Percentiles rank a stretch among this genome's conserved stretches.
Evolutionary conservation across 805 yeast genomes (phyloP).

Genomic region (Candida boidinii): DNA sequence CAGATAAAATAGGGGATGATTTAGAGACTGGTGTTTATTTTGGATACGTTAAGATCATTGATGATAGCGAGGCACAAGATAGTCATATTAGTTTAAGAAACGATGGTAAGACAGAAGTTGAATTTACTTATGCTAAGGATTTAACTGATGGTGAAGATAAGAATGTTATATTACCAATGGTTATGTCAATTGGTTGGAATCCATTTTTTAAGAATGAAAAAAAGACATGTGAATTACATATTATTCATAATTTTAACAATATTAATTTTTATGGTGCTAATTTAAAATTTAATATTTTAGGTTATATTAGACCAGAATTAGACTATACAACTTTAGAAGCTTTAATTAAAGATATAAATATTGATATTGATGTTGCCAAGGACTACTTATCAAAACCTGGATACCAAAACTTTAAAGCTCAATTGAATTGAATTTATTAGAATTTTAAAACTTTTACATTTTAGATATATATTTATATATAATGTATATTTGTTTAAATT

Average conservation of each 20-base stretch:
- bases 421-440: slow-evolving; percentile 5
- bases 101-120: slow-evolving; percentile 34
- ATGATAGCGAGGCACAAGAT: slow-evolving; percentile 1
- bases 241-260: slow-evolving; percentile 65
- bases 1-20: slow-evolving; percentile 27
- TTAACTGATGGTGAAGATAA: slow-evolving; percentile 31
- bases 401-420: slow-evolving; percentile 26
- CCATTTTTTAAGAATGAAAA: slow-evolving; percentile 78
- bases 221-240: slow-evolving; percentile 83
- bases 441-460: too few relatives aligned
- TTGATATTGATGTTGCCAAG: slow-evolving; percentile 66
- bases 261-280: slow-evolving; percentile 75
- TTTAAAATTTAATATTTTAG: slow-evolving; percentile 63
- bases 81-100: slow-evolving; percentile 20
- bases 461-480: too few relatives aligned
- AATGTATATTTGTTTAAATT: background rate
- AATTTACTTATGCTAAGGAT: slow-evolving; percentile 52
- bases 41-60: slow-evolving; percentile 42
- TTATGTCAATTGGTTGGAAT: slow-evolving; percentile 93
- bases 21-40: slow-evolving; percentile 80
- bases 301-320: slow-evolving; percentile 86
- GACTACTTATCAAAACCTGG: slow-evolving; percentile 35
- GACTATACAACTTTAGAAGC: slow-evolving; percentile 79
- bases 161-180: slow-evolving; percentile 65
- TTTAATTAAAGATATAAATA: slow-evolving; percentile 71